Base-by-base conservation (phyloP, 2,329 filamentous ascomycete species). In the Aspergillus pseudotamarii region DNA sequence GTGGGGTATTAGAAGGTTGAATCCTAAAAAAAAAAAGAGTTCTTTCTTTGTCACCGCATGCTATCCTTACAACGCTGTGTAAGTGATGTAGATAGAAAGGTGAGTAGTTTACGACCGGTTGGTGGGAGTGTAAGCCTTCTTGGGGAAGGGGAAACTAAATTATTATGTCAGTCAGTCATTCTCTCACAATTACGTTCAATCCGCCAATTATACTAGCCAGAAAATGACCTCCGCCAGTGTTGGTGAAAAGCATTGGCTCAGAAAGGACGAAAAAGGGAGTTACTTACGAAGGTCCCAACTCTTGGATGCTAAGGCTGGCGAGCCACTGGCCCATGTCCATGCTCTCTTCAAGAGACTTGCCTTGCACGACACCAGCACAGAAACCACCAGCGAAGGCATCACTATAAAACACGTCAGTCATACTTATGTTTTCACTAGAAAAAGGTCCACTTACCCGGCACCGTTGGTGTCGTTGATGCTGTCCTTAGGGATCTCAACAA, bases 311-410 rank as follows among this genome's bases (percentile, higher is more conserved):
- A 74, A 97, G 85, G 75, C 91, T 90, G 57, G 95, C 95, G 69
- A 99, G 87, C 95, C 95, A 99, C 82, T 97, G 94, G 68, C 95
- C 95, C 86, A 95, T 92, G 79, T 97, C 91, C 71, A 99, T 86
- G 74, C 86, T 86, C 69, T 89, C 88, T 72, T 91, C 89, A 57
- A 99, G 85, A 60, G 88, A 78, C 84, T 95, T 92, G 79, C 91
- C 93, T 80, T 94, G 85, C 66, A 97, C 89, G 68, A 98, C 84
- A 76, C 94, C 95, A 59, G 95, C 95, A 61, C 92, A 85, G 82
- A 99, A 93, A 68, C 95, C 95, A 76, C 93, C 95, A 63, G 95
- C 94, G 75, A 99, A 99, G 59, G 95, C 94, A 78, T 99, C 95
- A 78, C 93, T 86, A 50, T 38, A 64, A 11, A 10, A 45, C 48